Base-by-base conservation (phyloP, 2,329 filamentous ascomycete genomes). In the Helicocarpus griseus region DNA sequence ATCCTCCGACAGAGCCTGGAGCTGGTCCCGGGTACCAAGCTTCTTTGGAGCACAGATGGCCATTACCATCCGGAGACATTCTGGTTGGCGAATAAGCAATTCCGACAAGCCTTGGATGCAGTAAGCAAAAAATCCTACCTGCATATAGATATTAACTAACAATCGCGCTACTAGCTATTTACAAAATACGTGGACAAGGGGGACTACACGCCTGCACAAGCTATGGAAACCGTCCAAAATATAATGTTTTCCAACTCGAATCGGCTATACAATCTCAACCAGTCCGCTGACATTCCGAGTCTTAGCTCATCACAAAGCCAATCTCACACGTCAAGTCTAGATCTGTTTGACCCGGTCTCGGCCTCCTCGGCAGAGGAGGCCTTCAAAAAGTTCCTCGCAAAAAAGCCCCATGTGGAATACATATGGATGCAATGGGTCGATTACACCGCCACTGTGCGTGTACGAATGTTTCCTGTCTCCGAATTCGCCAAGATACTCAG, bases 51-150 rank as follows among this genome's bases (percentile, higher is more conserved):
- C 55, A 89, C 86, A 0, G 86, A 90, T 61, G 87, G 86, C 0
- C 86, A 90, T 63, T 86, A 79, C 66, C 86, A 87, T 54, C 85
- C 87, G 0, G 87, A 91, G 66, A 88, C 85, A 0, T 93, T 83
- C 60, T 78, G 85, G 60, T 73, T 91, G 4, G 85, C 86, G 0
- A 81, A 85, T 36, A 72, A 77, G 39, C 87, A 91, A 64, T 82
- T 89, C 53, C 77, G 86, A 48, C 79, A 87, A 57, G 85, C 79
- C 2, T 69, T 93, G 33, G 78, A 86, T 57, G 79, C 77, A 51
- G 85, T 87, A 61, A 53, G 73, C 59, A 29, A 43, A 14, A 11
- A 5, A 6, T 49, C 24, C n/a, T 48, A 38, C n/a, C 17, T 17
- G 6, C 22, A 26, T 21, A 14, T 22, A 14, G 4, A 33, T 41